Evolutionary conservation across 805 yeast genomes (phyloP), one percentile per base, ranked within the genome.

Genomic region (Yamadazyma takamatsuzukensis): DNA sequence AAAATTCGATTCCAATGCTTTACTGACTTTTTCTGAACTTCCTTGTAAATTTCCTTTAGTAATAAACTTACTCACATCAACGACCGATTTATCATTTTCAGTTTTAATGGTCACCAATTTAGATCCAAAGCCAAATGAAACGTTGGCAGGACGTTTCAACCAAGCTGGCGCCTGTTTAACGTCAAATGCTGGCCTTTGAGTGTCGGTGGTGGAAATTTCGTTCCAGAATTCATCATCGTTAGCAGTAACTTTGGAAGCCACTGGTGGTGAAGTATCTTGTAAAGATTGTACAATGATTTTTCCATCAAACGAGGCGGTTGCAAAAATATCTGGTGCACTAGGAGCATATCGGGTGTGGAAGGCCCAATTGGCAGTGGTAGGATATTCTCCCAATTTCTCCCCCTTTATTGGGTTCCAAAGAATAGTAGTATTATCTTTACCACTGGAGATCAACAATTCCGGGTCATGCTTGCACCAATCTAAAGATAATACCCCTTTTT

Each of bases 391-490:
- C 43, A 90, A 63, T 49, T 76, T 73, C 36, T 65, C 66, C 29
- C 89, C 94, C 14, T 73, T 61, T 33, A 76, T 62, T 17, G 97
- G 96, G 57, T 93, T 87, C 98, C 98, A 93, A 47, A 93, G 65
- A 41, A 80, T 62, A 4, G 94, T 86, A 19, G 86, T 66, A 55
- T 88, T 88, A 59, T 93, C 98, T 50, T 86, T 83, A 39, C 97
- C 97, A 54, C 90, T 76, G n/a, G 97, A 85, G 26, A 93, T 64
- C 47, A 93, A 68, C 43, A 93, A 68, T 30, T 70, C 69, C 30
- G 85, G 76, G 56, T 93, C 99, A 47, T 78, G 81, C 28, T 67
- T 58, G 59, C 96, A 87, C 99, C 99, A 93, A 55, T 93, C 97
- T 35, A 93, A 63, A 6, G 96, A 84, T 33, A 90, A 60, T 13